Percentiles rank a stretch among this genome's conserved stretches.
These are phyloP conservation scores for Xylariaceae sp. DNA, from an alignment of 2,329 filamentous ascomycete species.

Conservation along the genomic window DNA sequence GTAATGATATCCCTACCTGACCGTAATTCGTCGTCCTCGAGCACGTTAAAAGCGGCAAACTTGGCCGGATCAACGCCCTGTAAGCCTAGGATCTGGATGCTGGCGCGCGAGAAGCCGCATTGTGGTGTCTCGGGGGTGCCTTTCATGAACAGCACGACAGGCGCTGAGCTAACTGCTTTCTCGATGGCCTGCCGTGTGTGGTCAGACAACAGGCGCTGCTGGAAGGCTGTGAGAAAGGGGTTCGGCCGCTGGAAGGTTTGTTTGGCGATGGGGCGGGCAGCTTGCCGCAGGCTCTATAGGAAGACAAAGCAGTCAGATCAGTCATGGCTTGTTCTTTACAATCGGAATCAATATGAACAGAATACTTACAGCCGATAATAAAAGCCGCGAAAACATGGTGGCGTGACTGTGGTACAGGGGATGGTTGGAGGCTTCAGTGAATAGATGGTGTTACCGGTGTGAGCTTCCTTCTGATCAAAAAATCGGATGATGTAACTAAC, in stretches of 20 bases:
- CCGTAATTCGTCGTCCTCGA: conserved; percentile 88
- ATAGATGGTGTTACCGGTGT: neutral
- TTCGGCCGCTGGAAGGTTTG: conserved; percentile 31
- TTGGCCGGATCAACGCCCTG: conserved; percentile 95
- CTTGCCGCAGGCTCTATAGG: conserved; percentile 51
- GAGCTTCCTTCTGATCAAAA: conserved; percentile 18
- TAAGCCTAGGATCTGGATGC: conserved; percentile 90
- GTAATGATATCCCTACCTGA: conserved; percentile 62
- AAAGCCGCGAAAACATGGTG: conserved; percentile 35
- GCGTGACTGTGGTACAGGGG: conserved; percentile 22
- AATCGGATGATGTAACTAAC: conserved; percentile 8
- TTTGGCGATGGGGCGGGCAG: conserved; percentile 45
- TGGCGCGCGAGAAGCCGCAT: conserved; percentile 94
- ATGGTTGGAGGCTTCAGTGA: conserved; percentile 4
- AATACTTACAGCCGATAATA: conserved; percentile 34
- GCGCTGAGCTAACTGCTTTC: conserved; percentile 83
- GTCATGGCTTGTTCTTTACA: neutral
- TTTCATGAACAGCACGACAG: conserved; percentile 99
- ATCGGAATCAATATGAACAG: neutral
- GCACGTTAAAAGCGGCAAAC: conserved; percentile 97
- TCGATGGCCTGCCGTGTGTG: conserved; percentile 85
- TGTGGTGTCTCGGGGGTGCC: conserved; percentile 94
- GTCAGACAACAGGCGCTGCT: conserved; percentile 76
- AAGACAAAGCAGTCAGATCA: conserved; percentile 1
- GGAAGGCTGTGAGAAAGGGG: conserved; percentile 43